Percentiles rank a stretch among this genome's conserved stretches.
Conservation (phyloP, 495 filamentous ascomycete species). For the Collariella sp. region DNA sequence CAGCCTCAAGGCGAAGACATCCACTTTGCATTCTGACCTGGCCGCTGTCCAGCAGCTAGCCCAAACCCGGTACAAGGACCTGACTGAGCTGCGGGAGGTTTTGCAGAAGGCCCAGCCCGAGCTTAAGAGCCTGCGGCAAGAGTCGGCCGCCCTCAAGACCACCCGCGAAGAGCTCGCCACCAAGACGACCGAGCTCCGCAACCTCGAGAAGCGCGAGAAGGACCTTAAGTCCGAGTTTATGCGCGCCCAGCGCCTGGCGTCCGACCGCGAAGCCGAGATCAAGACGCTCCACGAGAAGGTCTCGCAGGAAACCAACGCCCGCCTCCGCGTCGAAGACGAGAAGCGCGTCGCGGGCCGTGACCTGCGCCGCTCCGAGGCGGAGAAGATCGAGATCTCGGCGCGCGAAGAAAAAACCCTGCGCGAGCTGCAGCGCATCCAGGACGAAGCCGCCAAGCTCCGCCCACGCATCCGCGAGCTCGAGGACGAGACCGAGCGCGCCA, state of each 20-base stretch:
- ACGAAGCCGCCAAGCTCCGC: slow-evolving; percentile 57
- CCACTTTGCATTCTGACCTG: slow-evolving; percentile 70
- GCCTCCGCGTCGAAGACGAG: slow-evolving; percentile 68
- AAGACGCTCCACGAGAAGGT: slow-evolving; percentile 66
- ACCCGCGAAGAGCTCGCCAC: slow-evolving; percentile 62
- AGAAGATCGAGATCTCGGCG: slow-evolving; percentile 67
- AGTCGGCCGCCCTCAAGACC: slow-evolving; percentile 61
- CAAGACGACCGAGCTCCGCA: slow-evolving; percentile 59
- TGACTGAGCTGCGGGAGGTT: slow-evolving; percentile 67
- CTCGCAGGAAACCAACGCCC: slow-evolving; percentile 60
- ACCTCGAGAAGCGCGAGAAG: slow-evolving; percentile 69
- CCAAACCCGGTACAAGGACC: slow-evolving; percentile 75
- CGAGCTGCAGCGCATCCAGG: slow-evolving; percentile 61
- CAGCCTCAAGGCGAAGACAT: slow-evolving; percentile 58
- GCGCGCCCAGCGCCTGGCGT: slow-evolving; percentile 55
- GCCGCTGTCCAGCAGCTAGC: slow-evolving; percentile 80
- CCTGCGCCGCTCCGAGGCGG: slow-evolving; percentile 62
- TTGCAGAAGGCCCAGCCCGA: slow-evolving; percentile 83
- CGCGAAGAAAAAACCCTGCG: slow-evolving; percentile 55
- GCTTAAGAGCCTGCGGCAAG: slow-evolving; percentile 61
- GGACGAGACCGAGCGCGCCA: slow-evolving; percentile 55
- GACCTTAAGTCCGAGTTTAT: slow-evolving; percentile 68
- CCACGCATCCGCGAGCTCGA: slow-evolving; percentile 61
- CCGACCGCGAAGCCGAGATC: slow-evolving; percentile 69
- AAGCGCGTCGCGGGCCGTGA: slow-evolving; percentile 62